Base-by-base conservation (phyloP, 768 basidiomycete genomes). In the Suillus ampliporus region DNA sequence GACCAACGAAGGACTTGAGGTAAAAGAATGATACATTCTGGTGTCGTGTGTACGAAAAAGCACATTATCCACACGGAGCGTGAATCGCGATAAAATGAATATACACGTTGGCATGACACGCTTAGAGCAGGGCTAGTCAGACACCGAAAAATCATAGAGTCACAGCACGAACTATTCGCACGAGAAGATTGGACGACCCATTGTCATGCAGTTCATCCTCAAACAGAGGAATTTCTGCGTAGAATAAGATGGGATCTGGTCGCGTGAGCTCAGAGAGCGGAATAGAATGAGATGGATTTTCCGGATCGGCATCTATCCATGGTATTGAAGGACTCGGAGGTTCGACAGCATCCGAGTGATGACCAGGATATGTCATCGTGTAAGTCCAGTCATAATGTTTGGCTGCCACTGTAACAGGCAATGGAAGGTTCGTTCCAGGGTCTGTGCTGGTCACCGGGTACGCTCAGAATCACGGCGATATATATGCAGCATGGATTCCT, bases 311-410 rank as follows among this genome's bases (percentile, higher is more conserved):
- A 31, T 83, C 73, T 21, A 63, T 71, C 89, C 90, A 91, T 2
- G 66, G 61, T 38, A 71, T 66, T 3, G 67, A 63, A 40, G 60
- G 67, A 19, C 70, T 67, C 1, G 74, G 64, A 5, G 35, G 40
- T 9, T 65, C 48, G 4, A 34, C 17, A n/a, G n/a, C n/a, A 6
- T 21, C 50, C 26, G 23, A 10, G 21, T 64, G 67, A 67, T 90
- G 87, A 0, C 97, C 97, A 0, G 87, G 69, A 67, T 98, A 95
- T 4, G 84, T 87, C 2, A 95, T 93, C 3, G 96, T 97, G 74
- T 97, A 99, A 13, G 97, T 99, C 97, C 97, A 99, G 72, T 99
- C 97, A 75, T 93, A 98, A 0, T 90, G 91, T 68, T 96, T 97
- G 9, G 94, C 90, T 0, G 83, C 72, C 23, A 88, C 85, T 6